Conservation (phyloP, 2,329 filamentous ascomycete species). For the Leptographium procerum region DNA sequence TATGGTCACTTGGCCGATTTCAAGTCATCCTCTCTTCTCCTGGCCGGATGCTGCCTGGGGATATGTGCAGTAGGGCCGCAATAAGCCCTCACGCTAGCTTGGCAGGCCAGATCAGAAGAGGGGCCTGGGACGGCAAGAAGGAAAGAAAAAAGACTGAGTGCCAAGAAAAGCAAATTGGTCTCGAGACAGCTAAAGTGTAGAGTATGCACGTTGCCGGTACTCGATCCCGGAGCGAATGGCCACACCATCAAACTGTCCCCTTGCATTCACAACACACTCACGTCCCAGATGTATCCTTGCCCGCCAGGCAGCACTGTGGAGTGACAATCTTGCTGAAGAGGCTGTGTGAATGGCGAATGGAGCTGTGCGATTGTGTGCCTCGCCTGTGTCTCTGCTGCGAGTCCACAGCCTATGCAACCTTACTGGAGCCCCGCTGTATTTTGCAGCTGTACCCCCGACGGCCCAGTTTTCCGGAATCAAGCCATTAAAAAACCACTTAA, state of each 20-base stretch:
- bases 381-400: not conserved
- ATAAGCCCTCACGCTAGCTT: not conserved
- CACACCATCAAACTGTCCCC: not conserved
- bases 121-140: not conserved
- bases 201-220: not conserved
- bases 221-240: not conserved
- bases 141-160: not conserved
- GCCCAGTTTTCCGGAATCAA: not conserved
- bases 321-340: not conserved
- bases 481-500: not conserved
- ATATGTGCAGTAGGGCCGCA: not conserved
- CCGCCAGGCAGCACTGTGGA: not conserved
- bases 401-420: not conserved
- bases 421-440: not conserved
- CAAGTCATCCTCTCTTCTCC: not conserved
- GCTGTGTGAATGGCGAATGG: not conserved
- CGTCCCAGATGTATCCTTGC: not conserved
- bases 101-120: not conserved
- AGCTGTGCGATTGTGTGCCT: not conserved
- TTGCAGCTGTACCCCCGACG: not conserved
- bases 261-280: not conserved
- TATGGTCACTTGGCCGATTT: not conserved
- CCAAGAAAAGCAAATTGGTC: not conserved
- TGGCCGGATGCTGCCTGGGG: not conserved
- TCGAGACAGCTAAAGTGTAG: too few relatives aligned